Evolutionary conservation across 768 basidiomycete species (phyloP).

Genomic region (Mycena epipterygia): DNA sequence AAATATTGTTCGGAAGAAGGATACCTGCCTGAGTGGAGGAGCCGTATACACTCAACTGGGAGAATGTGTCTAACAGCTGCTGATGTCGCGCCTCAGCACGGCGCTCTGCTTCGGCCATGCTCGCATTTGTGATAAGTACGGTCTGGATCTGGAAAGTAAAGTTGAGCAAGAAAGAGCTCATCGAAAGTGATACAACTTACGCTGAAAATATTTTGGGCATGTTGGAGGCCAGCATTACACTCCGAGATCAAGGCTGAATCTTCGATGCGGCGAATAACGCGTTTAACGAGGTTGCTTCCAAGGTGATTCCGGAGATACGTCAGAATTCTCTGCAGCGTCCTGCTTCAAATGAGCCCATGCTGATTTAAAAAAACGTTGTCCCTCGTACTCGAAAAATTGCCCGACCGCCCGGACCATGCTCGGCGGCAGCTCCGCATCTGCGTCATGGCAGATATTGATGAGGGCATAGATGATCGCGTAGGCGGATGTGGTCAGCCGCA

Average conservation of each 20-base stretch:
- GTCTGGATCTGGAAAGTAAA: background rate
- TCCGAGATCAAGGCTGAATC: background rate
- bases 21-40: background rate
- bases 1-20: background rate
- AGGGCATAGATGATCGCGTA: background rate
- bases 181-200: background rate
- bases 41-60: background rate
- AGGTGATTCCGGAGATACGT: background rate
- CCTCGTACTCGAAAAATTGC: slow-evolving; percentile 1
- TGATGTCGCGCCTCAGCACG: background rate
- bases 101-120: background rate
- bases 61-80: background rate
- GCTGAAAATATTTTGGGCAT: background rate
- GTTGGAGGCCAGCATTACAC: slow-evolving; percentile 4
- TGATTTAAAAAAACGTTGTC: background rate
- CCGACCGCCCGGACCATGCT: background rate
- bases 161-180: background rate
- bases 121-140: background rate
- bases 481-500: background rate
- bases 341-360: background rate
- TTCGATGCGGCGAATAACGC: background rate
- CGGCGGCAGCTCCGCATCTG: background rate
- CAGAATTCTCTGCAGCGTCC: slow-evolving; percentile 4
- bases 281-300: background rate
- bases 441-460: slow-evolving; percentile 4